Evolutionary conservation across 2,329 filamentous ascomycete genomes (phyloP).

Genomic region (Cucurbitaria berberidis): DNA sequence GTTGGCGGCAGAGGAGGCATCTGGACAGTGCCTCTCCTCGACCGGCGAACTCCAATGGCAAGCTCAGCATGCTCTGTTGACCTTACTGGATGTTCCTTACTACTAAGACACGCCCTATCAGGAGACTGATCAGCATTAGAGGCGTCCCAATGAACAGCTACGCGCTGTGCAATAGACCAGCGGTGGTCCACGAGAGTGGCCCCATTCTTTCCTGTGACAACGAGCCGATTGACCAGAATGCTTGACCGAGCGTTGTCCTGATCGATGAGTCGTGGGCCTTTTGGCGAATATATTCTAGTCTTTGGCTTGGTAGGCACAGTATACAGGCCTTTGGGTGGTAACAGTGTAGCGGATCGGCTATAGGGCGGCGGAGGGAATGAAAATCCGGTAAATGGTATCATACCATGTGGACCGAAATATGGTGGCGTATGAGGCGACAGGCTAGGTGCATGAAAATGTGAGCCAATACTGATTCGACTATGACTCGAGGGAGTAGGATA

Average conservation of each 20-base stretch:
- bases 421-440: not conserved
- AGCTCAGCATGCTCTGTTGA: not conserved
- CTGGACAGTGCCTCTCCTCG: not conserved
- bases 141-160: not conserved
- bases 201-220: slow-evolving; percentile 23
- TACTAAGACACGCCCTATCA: not conserved
- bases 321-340: slow-evolving; percentile 19
- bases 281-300: slow-evolving; percentile 4
- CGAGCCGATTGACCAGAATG: slow-evolving; percentile 19
- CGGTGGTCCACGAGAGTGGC: slow-evolving; percentile 25
- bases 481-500: not conserved
- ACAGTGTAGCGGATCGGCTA: not conserved
- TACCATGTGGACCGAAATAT: not conserved
- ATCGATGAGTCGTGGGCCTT: not conserved
- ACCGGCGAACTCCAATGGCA: not conserved
- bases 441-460: not conserved
- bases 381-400: not conserved
- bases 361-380: not conserved
- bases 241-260: not conserved
- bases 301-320: slow-evolving; percentile 23
- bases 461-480: not conserved
- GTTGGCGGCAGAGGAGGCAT: not conserved
- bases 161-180: slow-evolving; percentile 18
- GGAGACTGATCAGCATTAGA: not conserved
- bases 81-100: not conserved